These are phyloP conservation scores for Marchantia paleacea DNA, from an alignment of 225 moss, liverwort and hornwort genomes.

Conservation along the genomic window DNA sequence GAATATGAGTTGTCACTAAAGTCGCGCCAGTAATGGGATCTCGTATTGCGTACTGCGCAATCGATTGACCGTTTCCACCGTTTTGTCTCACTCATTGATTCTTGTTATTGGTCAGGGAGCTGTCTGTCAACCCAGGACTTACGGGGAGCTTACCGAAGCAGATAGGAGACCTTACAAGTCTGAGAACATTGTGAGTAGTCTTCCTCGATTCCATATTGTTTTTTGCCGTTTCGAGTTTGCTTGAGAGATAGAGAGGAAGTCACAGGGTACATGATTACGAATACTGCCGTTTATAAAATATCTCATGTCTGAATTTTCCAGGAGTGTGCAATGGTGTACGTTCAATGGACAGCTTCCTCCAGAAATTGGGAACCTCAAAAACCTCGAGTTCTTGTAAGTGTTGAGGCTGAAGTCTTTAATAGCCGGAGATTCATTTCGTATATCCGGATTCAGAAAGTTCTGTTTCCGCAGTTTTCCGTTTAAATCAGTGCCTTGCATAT, in stretches of 20 bases:
- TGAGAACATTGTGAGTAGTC: slow-evolving; percentile 21
- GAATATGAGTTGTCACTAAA: background rate
- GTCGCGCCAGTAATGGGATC: background rate
- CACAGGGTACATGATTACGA: background rate
- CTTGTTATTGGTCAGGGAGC: slow-evolving; percentile 28
- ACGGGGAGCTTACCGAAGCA: slow-evolving; percentile 21
- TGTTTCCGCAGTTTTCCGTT: background rate
- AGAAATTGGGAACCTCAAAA: slow-evolving; percentile 14
- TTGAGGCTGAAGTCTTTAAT: no score
- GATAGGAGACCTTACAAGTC: slow-evolving; percentile 9
- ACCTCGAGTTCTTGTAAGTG: slow-evolving; percentile 31
- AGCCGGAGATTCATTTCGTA: background rate
- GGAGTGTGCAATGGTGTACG: slow-evolving; percentile 37
- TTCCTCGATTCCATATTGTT: background rate
- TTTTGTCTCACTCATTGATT: background rate
- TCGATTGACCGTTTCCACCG: background rate
- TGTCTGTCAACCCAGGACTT: slow-evolving; percentile 27
- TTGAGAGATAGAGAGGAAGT: background rate
- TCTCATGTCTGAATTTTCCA: slow-evolving; percentile 1
- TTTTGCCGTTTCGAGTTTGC: background rate
- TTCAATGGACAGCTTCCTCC: slow-evolving; percentile 19
- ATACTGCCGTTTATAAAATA: background rate
- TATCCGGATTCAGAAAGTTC: background rate
- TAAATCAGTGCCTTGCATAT: background rate
- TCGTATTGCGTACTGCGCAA: no score